A percentile compares a stretch with the other conserved stretches of the same genome.
These are phyloP conservation scores for Amylostereum areolatum DNA, from an alignment of 1,284 basidiomycete genomes.

Conservation along the genomic window DNA sequence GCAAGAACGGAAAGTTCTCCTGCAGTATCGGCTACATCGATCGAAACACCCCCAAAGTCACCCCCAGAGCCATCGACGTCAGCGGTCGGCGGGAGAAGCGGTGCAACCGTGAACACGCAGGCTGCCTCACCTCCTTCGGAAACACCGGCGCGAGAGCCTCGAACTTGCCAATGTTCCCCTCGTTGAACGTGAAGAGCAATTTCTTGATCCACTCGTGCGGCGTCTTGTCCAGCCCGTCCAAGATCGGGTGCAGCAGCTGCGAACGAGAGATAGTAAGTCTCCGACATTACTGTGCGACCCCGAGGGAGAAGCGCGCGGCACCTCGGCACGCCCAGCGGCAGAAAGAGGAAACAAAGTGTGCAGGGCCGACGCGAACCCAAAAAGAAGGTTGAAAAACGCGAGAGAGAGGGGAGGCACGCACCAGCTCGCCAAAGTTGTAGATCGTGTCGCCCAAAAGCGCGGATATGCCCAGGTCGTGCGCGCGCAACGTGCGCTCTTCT, in stretches of 20 bases:
- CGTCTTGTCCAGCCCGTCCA: slow-evolving; percentile 79
- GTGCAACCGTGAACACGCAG: neutral
- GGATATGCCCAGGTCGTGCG: slow-evolving; percentile 90
- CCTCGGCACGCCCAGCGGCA: neutral
- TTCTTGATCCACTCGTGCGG: slow-evolving; percentile 90
- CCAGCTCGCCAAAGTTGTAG: slow-evolving; percentile 99
- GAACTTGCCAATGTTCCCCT: slow-evolving; percentile 95
- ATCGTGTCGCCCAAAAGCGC: slow-evolving; percentile 94
- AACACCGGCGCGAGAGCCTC: slow-evolving; percentile 86
- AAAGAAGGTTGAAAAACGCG: too few species aligned
- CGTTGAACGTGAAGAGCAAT: slow-evolving; percentile 93
- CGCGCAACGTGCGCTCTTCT: slow-evolving; percentile 77
- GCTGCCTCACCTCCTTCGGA: slow-evolving; percentile 66
- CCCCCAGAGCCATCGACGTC: too few species aligned
- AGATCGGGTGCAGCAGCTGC: slow-evolving; percentile 93
- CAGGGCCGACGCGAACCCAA: too few species aligned
- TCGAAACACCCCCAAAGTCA: too few species aligned
- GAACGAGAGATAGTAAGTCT: too few species aligned
- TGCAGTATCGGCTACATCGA: slow-evolving; percentile 75
- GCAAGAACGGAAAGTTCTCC: slow-evolving; percentile 85
- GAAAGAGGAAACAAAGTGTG: too few species aligned
- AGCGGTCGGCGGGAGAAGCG: too few species aligned
- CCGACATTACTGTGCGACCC: too few species aligned
- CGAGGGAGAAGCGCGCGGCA: too few species aligned
- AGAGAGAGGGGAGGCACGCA: too few species aligned